These are phyloP conservation scores for Melastoma candidum DNA, from an alignment of 441 rosid species.

Conservation along the genomic window DNA sequence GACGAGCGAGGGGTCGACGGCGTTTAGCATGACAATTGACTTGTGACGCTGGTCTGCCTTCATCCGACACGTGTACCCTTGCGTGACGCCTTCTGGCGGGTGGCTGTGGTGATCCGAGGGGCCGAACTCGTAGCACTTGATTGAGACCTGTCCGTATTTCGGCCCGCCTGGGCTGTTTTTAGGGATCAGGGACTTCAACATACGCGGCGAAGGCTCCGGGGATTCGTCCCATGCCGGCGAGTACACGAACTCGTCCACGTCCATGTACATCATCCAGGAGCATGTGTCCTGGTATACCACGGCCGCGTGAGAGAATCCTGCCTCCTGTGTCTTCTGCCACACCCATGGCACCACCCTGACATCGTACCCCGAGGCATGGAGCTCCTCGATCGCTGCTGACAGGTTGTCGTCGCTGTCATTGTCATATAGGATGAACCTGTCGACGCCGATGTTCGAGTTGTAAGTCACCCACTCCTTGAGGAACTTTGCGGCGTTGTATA, in stretches of 20 bases:
- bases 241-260: slow-evolving; percentile 73
- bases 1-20: slow-evolving; percentile 40
- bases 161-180: not conserved
- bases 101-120: slow-evolving; percentile 44
- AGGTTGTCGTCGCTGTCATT: slow-evolving; percentile 68
- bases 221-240: slow-evolving; percentile 44
- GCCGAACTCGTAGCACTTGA: slow-evolving; percentile 67
- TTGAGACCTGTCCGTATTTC: slow-evolving; percentile 46
- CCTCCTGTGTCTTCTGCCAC: slow-evolving; percentile 90
- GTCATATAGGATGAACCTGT: slow-evolving; percentile 59
- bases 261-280: slow-evolving; percentile 71
- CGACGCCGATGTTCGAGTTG: slow-evolving; percentile 58
- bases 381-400: slow-evolving; percentile 22
- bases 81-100: slow-evolving; percentile 58
- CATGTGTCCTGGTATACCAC: slow-evolving; percentile 42
- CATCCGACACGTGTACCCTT: slow-evolving; percentile 63
- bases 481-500: slow-evolving; percentile 62
- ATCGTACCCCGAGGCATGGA: slow-evolving; percentile 35
- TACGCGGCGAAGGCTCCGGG: slow-evolving; percentile 23
- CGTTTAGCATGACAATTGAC: slow-evolving; percentile 50
- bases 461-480: slow-evolving; percentile 70
- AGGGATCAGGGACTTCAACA: slow-evolving; percentile 37
- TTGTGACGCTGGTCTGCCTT: slow-evolving; percentile 54
- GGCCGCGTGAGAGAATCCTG: slow-evolving; percentile 76
- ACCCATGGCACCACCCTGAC: slow-evolving; percentile 47